phyloP scores from a whole-genome alignment of 2,329 filamentous ascomycete species.

The Cladophialophora carrionii region DNA sequence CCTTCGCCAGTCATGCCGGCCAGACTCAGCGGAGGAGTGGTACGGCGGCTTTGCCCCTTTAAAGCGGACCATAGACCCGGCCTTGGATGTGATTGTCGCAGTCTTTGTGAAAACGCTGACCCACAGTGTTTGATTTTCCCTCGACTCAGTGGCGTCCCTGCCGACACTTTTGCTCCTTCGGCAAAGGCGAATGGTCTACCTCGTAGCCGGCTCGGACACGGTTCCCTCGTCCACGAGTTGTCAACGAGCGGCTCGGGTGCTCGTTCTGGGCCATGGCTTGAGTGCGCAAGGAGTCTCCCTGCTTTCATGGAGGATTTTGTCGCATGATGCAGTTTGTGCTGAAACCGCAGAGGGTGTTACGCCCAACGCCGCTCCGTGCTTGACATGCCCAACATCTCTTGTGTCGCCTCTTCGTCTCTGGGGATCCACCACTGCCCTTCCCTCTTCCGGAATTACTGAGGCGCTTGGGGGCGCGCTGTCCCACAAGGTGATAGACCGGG shows the following conservation, averaged over 20 bases:
- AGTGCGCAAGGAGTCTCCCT: constrained; percentile 54
- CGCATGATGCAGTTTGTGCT: constrained; percentile 54
- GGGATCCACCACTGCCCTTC: constrained; percentile 48
- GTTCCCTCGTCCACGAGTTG: constrained; percentile 57
- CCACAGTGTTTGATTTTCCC: background rate
- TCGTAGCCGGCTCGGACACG: constrained; percentile 54
- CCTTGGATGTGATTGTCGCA: constrained; percentile 54
- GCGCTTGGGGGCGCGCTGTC: constrained; percentile 62
- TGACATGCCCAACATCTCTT: constrained; percentile 62
- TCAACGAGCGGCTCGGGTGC: constrained; percentile 59
- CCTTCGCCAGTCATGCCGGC: constrained; percentile 59
- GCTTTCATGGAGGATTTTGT: constrained; percentile 65
- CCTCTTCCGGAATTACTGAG: constrained; percentile 50
- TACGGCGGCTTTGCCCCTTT: constrained; percentile 62
- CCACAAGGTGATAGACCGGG: constrained; percentile 60
- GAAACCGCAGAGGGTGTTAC: constrained; percentile 60
- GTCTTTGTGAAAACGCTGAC: constrained; percentile 47
- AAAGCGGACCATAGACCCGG: constrained; percentile 48
- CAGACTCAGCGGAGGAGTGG: constrained; percentile 61
- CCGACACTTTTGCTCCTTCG: constrained; percentile 16
- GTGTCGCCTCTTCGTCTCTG: constrained; percentile 54
- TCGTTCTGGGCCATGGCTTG: constrained; percentile 61
- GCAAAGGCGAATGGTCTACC: constrained; percentile 54
- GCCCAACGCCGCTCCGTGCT: constrained; percentile 54
- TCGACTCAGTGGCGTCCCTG: background rate